Conservation (phyloP, 1,284 basidiomycete species). For the Hypsizygus ulmarius region DNA sequence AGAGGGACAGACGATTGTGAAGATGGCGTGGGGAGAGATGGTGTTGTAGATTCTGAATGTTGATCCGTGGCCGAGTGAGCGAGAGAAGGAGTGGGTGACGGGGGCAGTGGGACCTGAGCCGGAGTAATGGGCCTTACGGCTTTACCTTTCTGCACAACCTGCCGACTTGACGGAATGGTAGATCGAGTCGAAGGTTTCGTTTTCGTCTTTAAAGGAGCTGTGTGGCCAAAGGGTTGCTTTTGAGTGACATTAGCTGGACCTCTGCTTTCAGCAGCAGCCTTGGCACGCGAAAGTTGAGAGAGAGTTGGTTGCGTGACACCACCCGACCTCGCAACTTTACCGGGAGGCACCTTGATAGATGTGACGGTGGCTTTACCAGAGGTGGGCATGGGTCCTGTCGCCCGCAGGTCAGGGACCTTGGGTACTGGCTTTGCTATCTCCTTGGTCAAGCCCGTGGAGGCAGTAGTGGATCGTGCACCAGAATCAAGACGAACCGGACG, state of each 20-base stretch:
- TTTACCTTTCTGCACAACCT: background rate
- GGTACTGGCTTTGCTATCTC: constrained; percentile 6
- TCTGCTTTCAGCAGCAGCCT: constrained; percentile 15
- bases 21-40: constrained; percentile 3
- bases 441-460: background rate
- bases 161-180: too few species aligned
- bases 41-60: constrained; percentile 10
- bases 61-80: background rate
- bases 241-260: constrained; percentile 18
- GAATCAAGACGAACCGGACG: background rate
- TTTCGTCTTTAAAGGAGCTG: constrained; percentile 1
- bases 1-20: constrained; percentile 7
- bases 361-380: constrained; percentile 10
- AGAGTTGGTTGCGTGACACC: constrained; percentile 23
- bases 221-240: constrained; percentile 23
- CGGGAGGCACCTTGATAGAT: constrained; percentile 5
- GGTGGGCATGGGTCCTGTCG: constrained; percentile 5
- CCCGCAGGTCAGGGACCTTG: background rate
- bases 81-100: constrained; percentile 17
- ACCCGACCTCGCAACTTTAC: constrained; percentile 8
- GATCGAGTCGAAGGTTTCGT: background rate
- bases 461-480: background rate
- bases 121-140: constrained; percentile 9
- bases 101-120: constrained; percentile 19
- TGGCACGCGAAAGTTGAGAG: constrained; percentile 22